Base-by-base conservation (phyloP, 2,329 filamentous ascomycete genomes). In the Alternaria rosae region DNA sequence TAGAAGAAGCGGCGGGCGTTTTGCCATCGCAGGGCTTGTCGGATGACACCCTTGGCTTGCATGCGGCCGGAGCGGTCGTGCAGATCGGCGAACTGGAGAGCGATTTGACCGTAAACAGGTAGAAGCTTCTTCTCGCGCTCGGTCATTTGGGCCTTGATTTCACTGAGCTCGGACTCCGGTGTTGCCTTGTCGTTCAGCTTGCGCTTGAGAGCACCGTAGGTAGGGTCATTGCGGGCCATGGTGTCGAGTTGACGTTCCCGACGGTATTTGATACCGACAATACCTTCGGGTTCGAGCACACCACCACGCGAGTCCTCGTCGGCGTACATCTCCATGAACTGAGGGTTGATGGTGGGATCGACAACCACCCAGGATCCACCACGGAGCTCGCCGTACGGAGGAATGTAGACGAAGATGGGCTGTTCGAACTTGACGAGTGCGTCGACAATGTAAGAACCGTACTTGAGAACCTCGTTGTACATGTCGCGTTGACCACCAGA, bases 391-490 rank as follows among this genome's bases (percentile, higher is more conserved):
- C 95, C 94, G 76, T 91, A 92, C 9, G 95, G 95, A 76, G 95
- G 95, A 77, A 99, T 99, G 86, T 99, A 99, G 68, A 99, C 93
- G 78, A 99, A 99, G 82, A 99, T 90, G 57, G 95, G 95, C 85
- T 99, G 95, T 86, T 99, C 92, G 78, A 93, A 99, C 84, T 97
- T 97, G 86, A 97, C 93, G 50, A 99, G 90, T 57, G 94, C 94
- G 76, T 99, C 95, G 71, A 99, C 95, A 77, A 99, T 99, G 87
- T 95, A 98, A 17, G 94, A 97, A 78, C 95, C 95, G 77, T 99
- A 99, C 86, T 99, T 99, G 82, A 99, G 89, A 15, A 99, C 95
- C 84, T 99, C 95, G 84, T 98, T 97, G 89, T 96, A 99, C 95
- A 99, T 99, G 83, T 99, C 95, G 72, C 94, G 93, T 84, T 99